Percentiles rank a stretch among this genome's conserved stretches.
Evolutionary conservation across 495 filamentous ascomycete genomes (phyloP).

Genomic region (Neurospora pannonica): DNA sequence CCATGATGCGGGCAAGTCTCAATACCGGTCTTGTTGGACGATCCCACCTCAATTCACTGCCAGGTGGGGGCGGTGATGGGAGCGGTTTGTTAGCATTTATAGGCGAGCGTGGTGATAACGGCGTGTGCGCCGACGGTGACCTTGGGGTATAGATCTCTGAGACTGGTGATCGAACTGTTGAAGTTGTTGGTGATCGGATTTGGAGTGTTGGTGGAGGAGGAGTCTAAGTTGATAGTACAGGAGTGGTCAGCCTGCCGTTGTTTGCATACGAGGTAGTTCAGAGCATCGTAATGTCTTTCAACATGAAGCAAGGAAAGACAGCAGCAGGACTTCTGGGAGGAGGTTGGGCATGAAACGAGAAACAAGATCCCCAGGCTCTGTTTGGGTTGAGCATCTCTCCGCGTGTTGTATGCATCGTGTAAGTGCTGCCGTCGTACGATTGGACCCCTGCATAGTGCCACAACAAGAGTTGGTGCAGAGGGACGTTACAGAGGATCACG

Average conservation of each 20-base stretch:
- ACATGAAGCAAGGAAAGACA: background rate
- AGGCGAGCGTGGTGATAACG: slow-evolving; percentile 22
- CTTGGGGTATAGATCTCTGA: slow-evolving; percentile 9
- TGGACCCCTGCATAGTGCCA: background rate
- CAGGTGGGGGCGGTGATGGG: slow-evolving; percentile 40
- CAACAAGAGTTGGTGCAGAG: background rate
- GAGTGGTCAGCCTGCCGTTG: slow-evolving; percentile 12
- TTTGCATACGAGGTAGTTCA: background rate
- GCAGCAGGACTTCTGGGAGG: background rate
- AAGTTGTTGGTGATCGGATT: background rate
- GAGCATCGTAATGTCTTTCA: background rate
- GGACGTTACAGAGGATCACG: background rate
- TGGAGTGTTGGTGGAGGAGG: background rate
- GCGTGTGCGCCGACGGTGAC: slow-evolving; percentile 21
- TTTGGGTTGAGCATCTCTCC: background rate
- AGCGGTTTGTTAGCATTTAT: slow-evolving; percentile 43
- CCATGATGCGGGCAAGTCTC: slow-evolving; percentile 44
- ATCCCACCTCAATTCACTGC: slow-evolving; percentile 31
- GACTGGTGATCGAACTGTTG: slow-evolving; percentile 1
- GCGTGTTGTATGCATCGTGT: background rate
- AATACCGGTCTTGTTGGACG: slow-evolving; percentile 31
- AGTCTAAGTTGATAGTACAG: slow-evolving; percentile 1
- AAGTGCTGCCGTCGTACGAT: background rate
- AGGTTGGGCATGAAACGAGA: background rate
- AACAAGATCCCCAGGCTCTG: background rate